Evolutionary conservation across 768 basidiomycete genomes (phyloP).

Genomic region (Collybia mongolica): DNA sequence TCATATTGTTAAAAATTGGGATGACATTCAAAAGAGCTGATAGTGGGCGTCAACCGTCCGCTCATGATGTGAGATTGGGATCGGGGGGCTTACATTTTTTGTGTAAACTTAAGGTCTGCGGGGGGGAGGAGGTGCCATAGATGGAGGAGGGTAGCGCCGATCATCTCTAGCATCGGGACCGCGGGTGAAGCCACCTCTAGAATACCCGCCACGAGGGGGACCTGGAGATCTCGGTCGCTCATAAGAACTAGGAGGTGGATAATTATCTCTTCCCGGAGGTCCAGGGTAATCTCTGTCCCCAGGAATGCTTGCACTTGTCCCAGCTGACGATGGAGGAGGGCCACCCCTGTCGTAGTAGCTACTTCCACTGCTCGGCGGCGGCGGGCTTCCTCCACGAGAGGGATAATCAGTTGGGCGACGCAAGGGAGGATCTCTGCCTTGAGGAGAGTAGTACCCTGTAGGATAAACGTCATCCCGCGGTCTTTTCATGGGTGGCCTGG

Average conservation of each 20-base stretch:
- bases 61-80: too few relatives aligned
- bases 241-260: slow-evolving; percentile 30
- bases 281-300: slow-evolving; percentile 35
- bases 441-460: slow-evolving; percentile 30
- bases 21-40: too few relatives aligned
- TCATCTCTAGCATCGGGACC: slow-evolving; percentile 30
- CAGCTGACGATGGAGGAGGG: slow-evolving; percentile 19
- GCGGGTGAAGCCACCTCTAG: slow-evolving; percentile 19
- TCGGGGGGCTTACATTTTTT: too few relatives aligned
- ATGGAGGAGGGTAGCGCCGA: slow-evolving; percentile 32
- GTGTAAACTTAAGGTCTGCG: slow-evolving; percentile 11
- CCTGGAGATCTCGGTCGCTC: slow-evolving; percentile 34
- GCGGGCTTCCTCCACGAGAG: slow-evolving; percentile 24
- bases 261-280: slow-evolving; percentile 20
- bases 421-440: slow-evolving; percentile 11
- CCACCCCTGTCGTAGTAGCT: slow-evolving; percentile 31
- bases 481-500: slow-evolving; percentile 45
- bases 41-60: too few relatives aligned
- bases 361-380: slow-evolving; percentile 19
- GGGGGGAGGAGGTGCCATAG: slow-evolving; percentile 16
- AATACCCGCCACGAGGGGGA: slow-evolving; percentile 19
- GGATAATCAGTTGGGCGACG: slow-evolving; percentile 29
- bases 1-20: too few relatives aligned
- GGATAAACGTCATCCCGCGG: slow-evolving; percentile 40
- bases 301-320: slow-evolving; percentile 15